A percentile compares a stretch with the other conserved stretches of the same genome.
Conservation (phyloP, 805 yeast species). For the Saccharomycopsis fodiens region DNA sequence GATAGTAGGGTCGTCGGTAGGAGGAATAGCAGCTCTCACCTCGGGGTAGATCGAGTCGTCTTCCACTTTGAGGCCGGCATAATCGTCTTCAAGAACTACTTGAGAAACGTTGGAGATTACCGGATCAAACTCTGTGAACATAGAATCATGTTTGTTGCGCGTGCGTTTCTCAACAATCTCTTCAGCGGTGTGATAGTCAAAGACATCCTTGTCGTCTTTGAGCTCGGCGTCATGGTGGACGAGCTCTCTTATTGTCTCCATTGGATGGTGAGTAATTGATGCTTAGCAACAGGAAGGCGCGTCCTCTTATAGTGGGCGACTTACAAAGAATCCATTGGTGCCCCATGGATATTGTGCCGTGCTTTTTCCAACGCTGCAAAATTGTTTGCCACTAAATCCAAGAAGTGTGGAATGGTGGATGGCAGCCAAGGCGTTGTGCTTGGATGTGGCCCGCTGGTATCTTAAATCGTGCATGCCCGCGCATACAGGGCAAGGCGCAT, state of each 20-base stretch:
- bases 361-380: no score
- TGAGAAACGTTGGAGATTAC: constrained; percentile 17
- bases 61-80: constrained; percentile 30
- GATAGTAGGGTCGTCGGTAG: constrained; percentile 41
- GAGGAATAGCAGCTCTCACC: constrained; percentile 51
- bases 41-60: constrained; percentile 42
- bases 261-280: neutral
- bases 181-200: constrained; percentile 15
- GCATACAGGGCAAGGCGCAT: no score
- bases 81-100: constrained; percentile 27
- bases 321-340: no score
- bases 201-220: constrained; percentile 3
- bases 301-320: no score
- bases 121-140: constrained; percentile 14
- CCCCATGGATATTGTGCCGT: no score
- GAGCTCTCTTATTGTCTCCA: constrained; percentile 4
- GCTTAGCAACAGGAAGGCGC: no score
- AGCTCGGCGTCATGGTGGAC: constrained; percentile 3
- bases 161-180: constrained; percentile 10
- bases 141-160: constrained; percentile 8
- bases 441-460: no score
- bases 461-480: no score
- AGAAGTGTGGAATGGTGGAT: no score
- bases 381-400: no score
- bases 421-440: no score